Conservation (phyloP, 305 asterid genomes). For the Solanum hybrid region DNA sequence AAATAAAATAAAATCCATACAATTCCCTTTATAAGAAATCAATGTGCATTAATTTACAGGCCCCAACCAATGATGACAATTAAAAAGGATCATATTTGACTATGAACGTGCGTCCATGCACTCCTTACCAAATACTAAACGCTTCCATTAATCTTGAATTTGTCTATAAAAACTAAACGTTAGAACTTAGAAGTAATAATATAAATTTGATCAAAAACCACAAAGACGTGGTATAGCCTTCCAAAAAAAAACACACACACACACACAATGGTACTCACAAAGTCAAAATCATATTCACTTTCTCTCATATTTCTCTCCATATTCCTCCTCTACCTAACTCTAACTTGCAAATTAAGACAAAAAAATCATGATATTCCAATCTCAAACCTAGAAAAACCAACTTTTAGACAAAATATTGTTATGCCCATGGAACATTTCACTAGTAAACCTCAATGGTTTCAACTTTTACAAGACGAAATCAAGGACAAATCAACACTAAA, state of each 20-base stretch:
- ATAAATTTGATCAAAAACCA: not conserved
- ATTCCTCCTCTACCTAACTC: conserved; percentile 5
- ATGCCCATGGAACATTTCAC: not conserved
- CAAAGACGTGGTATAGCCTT: not conserved
- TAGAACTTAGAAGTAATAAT: not conserved
- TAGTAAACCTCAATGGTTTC: conserved; percentile 28
- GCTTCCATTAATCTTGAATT: not conserved
- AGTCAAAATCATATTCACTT: not conserved
- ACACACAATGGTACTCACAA: not conserved
- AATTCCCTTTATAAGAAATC: not conserved
- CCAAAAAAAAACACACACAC: not conserved
- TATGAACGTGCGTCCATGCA: conserved; percentile 8
- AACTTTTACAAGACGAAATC: conserved; percentile 25
- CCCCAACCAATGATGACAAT: not conserved
- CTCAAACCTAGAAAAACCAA: not conserved
- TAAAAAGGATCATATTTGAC: not conserved
- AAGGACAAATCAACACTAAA: conserved; percentile 12
- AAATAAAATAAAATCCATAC: not conserved
- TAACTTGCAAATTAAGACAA: conserved; percentile 1
- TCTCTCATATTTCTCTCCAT: conserved; percentile 12
- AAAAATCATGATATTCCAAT: not conserved
- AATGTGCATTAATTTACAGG: not conserved
- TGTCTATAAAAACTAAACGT: not conserved
- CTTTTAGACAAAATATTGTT: not conserved
- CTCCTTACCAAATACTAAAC: not conserved